Evolutionary conservation across 805 yeast genomes (phyloP).

Genomic region (Wickerhamiella cacticola): DNA sequence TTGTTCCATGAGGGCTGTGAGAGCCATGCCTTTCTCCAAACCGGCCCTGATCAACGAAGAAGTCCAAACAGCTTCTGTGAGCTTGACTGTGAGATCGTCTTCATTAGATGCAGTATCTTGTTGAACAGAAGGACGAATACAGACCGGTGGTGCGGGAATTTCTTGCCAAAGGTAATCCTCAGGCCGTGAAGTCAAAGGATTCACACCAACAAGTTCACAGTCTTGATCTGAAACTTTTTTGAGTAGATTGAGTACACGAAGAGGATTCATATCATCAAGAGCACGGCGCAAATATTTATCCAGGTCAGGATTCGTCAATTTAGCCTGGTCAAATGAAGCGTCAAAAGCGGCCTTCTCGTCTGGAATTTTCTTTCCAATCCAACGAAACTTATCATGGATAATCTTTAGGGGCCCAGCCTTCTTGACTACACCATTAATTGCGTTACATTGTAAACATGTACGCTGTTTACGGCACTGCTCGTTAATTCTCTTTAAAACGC

Average conservation of each 20-base stretch:
- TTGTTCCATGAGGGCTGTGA: conserved; percentile 91
- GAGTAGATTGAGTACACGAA: conserved; percentile 76
- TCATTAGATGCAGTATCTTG: conserved; percentile 87
- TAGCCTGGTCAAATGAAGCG: conserved; percentile 66
- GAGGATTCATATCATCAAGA: conserved; percentile 86
- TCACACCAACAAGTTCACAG: conserved; percentile 85
- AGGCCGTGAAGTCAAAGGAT: conserved; percentile 81
- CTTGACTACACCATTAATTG: conserved; percentile 91
- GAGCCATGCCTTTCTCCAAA: conserved; percentile 84
- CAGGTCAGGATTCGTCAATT: conserved; percentile 68
- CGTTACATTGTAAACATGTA: conserved; percentile 75
- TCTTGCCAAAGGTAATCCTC: conserved; percentile 96
- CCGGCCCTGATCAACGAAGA: conserved; percentile 91
- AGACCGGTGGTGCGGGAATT: conserved; percentile 97
- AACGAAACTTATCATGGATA: conserved; percentile 89
- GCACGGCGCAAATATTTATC: conserved; percentile 79
- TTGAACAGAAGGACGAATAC: conserved; percentile 97
- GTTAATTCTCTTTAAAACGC: conserved; percentile 61
- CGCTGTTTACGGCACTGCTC: conserved; percentile 96
- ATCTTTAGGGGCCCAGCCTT: conserved; percentile 94
- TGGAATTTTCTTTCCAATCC: conserved; percentile 82
- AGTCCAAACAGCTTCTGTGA: conserved; percentile 95
- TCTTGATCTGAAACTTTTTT: conserved; percentile 76
- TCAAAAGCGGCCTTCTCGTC: conserved; percentile 83
- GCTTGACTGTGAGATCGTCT: conserved; percentile 90